Evolutionary conservation across 495 filamentous ascomycete species (phyloP).

Genomic region (Beverwykella pulmonaria): DNA sequence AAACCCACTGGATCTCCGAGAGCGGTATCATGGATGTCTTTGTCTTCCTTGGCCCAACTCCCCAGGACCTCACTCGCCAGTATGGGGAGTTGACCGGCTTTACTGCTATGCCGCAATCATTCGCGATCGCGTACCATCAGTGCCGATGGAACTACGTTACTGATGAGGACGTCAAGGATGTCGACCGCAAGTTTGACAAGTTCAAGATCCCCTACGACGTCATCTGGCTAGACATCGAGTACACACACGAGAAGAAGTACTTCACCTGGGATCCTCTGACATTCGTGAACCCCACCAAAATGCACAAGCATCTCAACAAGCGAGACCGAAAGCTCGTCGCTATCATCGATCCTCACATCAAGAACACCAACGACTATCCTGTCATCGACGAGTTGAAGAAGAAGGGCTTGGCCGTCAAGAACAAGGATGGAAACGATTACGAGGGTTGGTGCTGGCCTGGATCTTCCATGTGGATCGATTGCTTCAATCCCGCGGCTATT

Average conservation of each 20-base stretch:
- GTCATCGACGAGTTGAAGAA: constrained; percentile 79
- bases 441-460: constrained; percentile 99
- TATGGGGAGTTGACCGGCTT: constrained; percentile 96
- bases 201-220: constrained; percentile 94
- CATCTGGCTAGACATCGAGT: constrained; percentile 98
- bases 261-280: constrained; percentile 92
- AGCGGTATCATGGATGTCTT: constrained; percentile 87
- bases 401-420: constrained; percentile 77
- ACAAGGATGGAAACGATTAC: constrained; percentile 86
- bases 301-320: constrained; percentile 81
- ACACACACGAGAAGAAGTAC: constrained; percentile 93
- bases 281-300: constrained; percentile 81
- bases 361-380: constrained; percentile 77
- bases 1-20: constrained; percentile 98
- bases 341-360: constrained; percentile 97
- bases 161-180: constrained; percentile 93
- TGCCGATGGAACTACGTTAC: constrained; percentile 99
- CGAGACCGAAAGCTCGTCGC: constrained; percentile 87
- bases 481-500: constrained; percentile 83
- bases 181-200: constrained; percentile 94
- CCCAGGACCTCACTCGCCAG: constrained; percentile 73
- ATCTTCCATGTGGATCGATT: constrained; percentile 92
- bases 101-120: constrained; percentile 85
- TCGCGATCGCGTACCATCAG: constrained; percentile 92
- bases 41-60: constrained; percentile 86